Evolutionary conservation across 2,329 filamentous ascomycete species (phyloP), one percentile per base, ranked within the genome.

Genomic region (Botryotinia globosa): DNA sequence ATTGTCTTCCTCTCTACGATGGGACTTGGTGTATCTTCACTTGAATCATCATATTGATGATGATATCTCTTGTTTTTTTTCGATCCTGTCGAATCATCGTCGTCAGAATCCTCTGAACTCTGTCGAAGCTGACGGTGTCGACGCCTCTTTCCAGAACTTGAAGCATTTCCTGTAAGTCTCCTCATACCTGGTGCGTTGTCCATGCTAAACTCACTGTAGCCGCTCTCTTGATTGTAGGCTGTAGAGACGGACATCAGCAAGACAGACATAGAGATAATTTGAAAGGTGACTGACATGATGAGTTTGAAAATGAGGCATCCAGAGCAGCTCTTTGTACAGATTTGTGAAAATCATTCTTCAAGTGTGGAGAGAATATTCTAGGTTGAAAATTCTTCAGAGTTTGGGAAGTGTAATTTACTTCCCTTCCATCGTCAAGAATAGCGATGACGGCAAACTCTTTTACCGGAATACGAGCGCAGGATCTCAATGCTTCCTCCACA

Each of bases 361-460:
- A 74, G 3, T 65, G 59, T 34, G 72, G 65, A 1, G 74, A 76
- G 68, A 79, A 77, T 44, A 79, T 74, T 29, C 71, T 71, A 22
- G 69, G 69, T 25, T 74, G 73, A n/a, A 75, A 75, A 12, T 72
- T 74, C 9, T 65, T 74, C 20, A 79, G 66, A 42, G 74, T 75
- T 18, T 68, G 63, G 7, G 78, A 78, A 9, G 76, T 75, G 56
- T 76, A 80, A 4, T 69, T 76, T 4, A 71, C 75, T 58, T 76
- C 72, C 58, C 78, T 73, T 37, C 78, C 77, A 71, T 76, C 73
- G 1, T 79, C 77, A n/a, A 74, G 69, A 10, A 74, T 62, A 14
- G 76, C 76, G 48, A 78, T 72, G 16, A 80, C 72, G 3, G 76
- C 77, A 71, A 77, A 80, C 25, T 78, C 76, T 66, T 75, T 77